Percentiles rank a stretch among this genome's conserved stretches.
Conservation (phyloP, 169 alveolate genomes). For the Eimeria acervulina region DNA sequence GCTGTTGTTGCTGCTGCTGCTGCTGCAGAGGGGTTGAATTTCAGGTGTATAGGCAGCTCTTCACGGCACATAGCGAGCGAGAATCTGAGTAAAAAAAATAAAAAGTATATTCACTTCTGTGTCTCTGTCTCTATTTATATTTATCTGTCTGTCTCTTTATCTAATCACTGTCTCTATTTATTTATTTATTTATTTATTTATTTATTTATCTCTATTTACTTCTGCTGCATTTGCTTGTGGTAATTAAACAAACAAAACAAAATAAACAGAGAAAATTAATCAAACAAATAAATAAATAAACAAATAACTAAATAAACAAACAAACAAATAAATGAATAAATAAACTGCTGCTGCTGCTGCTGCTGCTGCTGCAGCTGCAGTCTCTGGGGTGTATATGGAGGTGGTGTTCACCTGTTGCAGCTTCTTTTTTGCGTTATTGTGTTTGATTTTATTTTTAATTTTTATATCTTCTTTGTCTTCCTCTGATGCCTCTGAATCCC, state of each 20-base stretch:
- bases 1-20: too few relatives aligned
- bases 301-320: too few relatives aligned
- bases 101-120: not conserved
- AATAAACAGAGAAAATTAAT: too few relatives aligned
- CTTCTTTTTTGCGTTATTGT: not conserved
- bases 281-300: too few relatives aligned
- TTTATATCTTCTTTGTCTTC: not conserved
- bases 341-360: too few relatives aligned
- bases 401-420: not conserved
- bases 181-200: not conserved
- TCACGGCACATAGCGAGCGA: not conserved
- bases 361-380: too few relatives aligned
- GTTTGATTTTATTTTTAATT: not conserved
- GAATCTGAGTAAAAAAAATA: not conserved
- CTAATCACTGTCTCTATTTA: not conserved
- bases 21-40: not conserved
- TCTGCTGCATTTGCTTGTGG: too few relatives aligned
- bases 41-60: conserved; percentile 18
- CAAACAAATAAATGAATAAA: too few relatives aligned
- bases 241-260: not conserved
- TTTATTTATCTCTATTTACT: not conserved
- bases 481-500: not conserved
- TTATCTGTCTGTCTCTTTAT: too few relatives aligned
- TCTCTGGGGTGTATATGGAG: too few relatives aligned
- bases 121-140: not conserved